phyloP scores from a whole-genome alignment of 805 yeast species.

The Candida piceae region DNA sequence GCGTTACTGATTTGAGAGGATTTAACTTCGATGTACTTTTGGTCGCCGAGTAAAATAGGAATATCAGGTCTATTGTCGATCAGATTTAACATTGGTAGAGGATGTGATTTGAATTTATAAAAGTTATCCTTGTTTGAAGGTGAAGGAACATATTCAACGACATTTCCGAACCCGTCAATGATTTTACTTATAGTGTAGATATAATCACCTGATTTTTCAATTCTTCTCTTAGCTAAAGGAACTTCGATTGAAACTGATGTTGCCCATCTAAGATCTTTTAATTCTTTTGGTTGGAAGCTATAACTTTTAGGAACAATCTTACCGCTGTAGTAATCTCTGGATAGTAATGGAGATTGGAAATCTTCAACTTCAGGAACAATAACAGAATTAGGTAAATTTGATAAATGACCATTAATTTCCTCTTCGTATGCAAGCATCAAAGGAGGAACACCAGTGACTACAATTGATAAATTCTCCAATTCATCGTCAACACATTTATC shows the following conservation, averaged over 20 bases:
- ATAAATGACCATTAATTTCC: constrained; percentile 33
- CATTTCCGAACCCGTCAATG: constrained; percentile 64
- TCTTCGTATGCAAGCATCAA: constrained; percentile 50
- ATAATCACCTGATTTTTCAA: constrained; percentile 44
- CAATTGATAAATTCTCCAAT: constrained; percentile 39
- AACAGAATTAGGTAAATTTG: constrained; percentile 24
- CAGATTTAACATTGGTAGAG: constrained; percentile 48
- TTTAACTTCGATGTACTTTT: constrained; percentile 29
- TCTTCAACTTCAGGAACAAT: constrained; percentile 39
- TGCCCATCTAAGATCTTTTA: constrained; percentile 36
- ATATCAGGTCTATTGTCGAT: constrained; percentile 29
- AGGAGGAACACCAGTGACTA: constrained; percentile 76
- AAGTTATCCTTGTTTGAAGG: constrained; percentile 33
- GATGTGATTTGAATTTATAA: constrained; percentile 47
- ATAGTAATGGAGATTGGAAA: constrained; percentile 46
- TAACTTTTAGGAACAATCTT: constrained; percentile 12
- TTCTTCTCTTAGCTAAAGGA: constrained; percentile 22
- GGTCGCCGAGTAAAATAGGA: constrained; percentile 28
- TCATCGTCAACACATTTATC: constrained; percentile 67
- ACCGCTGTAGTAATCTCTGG: constrained; percentile 26
- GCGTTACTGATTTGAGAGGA: constrained; percentile 20
- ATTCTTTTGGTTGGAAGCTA: constrained; percentile 28
- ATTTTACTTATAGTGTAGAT: constrained; percentile 53
- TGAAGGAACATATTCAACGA: constrained; percentile 38
- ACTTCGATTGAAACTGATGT: constrained; percentile 22